Evolutionary conservation across 345 rosid genomes (phyloP), one percentile per base, ranked within the genome.

Genomic region (Arabidopsis suecica): DNA sequence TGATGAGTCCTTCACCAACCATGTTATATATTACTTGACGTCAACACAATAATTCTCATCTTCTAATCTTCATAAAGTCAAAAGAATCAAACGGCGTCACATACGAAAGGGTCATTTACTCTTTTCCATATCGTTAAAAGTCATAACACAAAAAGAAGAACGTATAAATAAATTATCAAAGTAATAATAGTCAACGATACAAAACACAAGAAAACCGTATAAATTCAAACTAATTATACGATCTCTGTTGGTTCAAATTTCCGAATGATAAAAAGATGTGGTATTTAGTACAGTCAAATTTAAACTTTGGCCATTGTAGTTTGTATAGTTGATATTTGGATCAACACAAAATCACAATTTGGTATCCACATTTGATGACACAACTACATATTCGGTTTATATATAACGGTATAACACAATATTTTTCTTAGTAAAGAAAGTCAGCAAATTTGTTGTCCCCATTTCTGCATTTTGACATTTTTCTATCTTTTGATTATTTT

Each of bases 31-130:
- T 57, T 65, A 48, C 33, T 74, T 66, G 66, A 74, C 65, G 59
- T 57, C 66, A 65, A 65, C 50, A 74, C 53, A 62, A 28, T 53
- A 74, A 33, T 57, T 74, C 50, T 65, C 59, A 16, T 74, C 48
- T 51, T 56, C 40, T 10, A 23, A 49, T 47, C 45, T 56, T 74
- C 20, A 65, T 34, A 55, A 65, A 45, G 72, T 74, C 72, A 74
- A 37, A 59, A 32, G 4, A 49, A 49, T 61, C 68, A 49, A 61
- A 47, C 38, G 58, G 64, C 57, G 66, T 70, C 65, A 61, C 16
- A 37, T 14, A 47, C 28, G 67, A 22, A 23, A 41, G 28, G 58
- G 67, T 48, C 75, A n/a, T 48, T 71, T 66, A 20, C 47, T 66
- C 59, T 34, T 34, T 57, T 45, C 40, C 3, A 61, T 71, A 42